A percentile compares a stretch with the other conserved stretches of the same genome.
Conservation (phyloP, 2,329 filamentous ascomycete species). For the Cladophialophora immunda region DNA sequence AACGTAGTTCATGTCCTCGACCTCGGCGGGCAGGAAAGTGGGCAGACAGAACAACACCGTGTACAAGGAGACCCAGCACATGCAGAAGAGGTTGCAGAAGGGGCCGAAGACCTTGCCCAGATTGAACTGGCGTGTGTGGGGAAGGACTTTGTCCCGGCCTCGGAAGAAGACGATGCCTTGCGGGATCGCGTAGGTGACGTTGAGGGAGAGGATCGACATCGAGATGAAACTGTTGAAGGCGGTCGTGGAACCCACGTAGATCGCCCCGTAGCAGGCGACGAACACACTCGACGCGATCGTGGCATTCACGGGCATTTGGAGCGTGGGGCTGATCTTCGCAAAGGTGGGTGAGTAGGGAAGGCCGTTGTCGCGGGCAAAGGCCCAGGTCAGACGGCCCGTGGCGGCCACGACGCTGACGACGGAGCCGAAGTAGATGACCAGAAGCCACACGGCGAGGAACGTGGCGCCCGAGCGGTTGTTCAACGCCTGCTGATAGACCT, state of each 20-base stretch:
- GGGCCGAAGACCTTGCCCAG: conserved; percentile 42
- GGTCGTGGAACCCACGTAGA: conserved; percentile 43
- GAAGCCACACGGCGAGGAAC: conserved; percentile 38
- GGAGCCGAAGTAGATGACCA: conserved; percentile 55
- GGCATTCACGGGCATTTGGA: conserved; percentile 50
- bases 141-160: conserved; percentile 46
- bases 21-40: conserved; percentile 49
- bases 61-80: conserved; percentile 43
- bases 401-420: conserved; percentile 59
- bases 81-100: conserved; percentile 47
- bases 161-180: conserved; percentile 54
- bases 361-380: too few relatives aligned
- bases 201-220: conserved; percentile 31
- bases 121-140: conserved; percentile 27
- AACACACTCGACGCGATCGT: conserved; percentile 47
- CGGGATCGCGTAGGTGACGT: conserved; percentile 33
- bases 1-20: conserved; percentile 59
- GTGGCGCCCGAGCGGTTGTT: conserved; percentile 30
- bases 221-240: conserved; percentile 44
- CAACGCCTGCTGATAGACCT: conserved; percentile 38
- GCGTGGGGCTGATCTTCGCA: conserved; percentile 44
- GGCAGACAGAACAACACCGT: conserved; percentile 45
- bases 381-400: conserved; percentile 62
- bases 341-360: conserved; percentile 54
- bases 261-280: conserved; percentile 47